These are phyloP conservation scores for Proliferodiscus dingleyae DNA, from an alignment of 2,329 filamentous ascomycete species.

Conservation along the genomic window DNA sequence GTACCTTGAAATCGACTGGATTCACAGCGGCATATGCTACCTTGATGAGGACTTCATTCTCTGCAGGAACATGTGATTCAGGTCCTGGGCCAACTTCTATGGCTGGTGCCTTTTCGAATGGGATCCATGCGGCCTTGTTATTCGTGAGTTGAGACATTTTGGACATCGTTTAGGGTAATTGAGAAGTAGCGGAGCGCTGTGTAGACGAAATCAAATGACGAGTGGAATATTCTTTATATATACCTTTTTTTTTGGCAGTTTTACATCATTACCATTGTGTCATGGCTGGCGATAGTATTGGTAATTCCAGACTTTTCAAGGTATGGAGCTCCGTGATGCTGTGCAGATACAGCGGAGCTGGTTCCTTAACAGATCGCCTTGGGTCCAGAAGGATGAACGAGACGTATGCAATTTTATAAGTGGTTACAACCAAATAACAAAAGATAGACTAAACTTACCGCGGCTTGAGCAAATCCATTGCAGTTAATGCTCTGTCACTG, in stretches of 20 bases:
- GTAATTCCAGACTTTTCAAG: background rate
- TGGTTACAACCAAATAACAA: too few species aligned
- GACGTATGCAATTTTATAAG: too few species aligned
- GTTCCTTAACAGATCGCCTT: background rate
- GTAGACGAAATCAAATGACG: too few species aligned
- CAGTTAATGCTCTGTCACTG: too few species aligned
- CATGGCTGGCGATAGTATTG: background rate
- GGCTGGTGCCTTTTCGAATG: slow-evolving; percentile 28
- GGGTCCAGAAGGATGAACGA: too few species aligned
- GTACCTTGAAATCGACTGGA: slow-evolving; percentile 34
- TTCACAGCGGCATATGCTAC: slow-evolving; percentile 36
- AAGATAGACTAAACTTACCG: too few species aligned
- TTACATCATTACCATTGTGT: background rate
- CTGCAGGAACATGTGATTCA: slow-evolving; percentile 27
- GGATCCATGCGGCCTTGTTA: slow-evolving; percentile 24
- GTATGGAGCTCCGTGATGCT: background rate
- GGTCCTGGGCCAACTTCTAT: slow-evolving; percentile 35
- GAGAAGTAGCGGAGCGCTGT: background rate
- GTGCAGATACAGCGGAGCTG: background rate
- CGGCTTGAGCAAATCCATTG: too few species aligned
- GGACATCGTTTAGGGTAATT: background rate
- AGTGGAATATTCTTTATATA: too few species aligned
- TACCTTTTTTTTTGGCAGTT: background rate
- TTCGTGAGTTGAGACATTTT: slow-evolving; percentile 8
- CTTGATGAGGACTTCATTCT: slow-evolving; percentile 33